phyloP scores from a whole-genome alignment of 306 rosid genomes.

The Potentilla sterilis region DNA sequence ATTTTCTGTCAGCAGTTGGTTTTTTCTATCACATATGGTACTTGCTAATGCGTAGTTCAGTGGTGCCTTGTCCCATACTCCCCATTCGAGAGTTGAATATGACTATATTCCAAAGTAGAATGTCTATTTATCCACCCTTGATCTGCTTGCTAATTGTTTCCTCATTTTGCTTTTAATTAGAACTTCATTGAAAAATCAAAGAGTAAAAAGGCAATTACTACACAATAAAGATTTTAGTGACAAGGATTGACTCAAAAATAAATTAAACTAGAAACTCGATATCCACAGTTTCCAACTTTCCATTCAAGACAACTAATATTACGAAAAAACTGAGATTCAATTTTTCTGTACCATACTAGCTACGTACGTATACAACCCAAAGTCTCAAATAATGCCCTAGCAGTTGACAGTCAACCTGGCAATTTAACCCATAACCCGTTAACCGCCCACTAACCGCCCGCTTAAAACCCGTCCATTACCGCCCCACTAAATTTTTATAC shows the following conservation, averaged over 20 bases:
- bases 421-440: too few species aligned
- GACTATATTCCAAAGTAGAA: not conserved
- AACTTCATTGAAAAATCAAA: not conserved
- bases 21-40: not conserved
- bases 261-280: not conserved
- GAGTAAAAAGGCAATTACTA: not conserved
- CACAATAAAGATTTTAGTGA: not conserved
- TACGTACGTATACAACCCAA: too few species aligned
- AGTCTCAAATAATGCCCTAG: too few species aligned
- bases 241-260: not conserved
- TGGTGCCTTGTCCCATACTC: not conserved
- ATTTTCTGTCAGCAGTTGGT: not conserved
- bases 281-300: too few species aligned
- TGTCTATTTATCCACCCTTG: not conserved
- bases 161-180: too few species aligned
- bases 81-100: not conserved
- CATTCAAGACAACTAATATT: too few species aligned
- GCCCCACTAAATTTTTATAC: too few species aligned
- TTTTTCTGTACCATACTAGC: too few species aligned
- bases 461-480: too few species aligned
- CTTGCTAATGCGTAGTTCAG: not conserved
- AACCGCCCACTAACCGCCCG: too few species aligned
- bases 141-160: too few species aligned
- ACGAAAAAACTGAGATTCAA: too few species aligned
- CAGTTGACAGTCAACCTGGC: not conserved